phyloP scores from a whole-genome alignment of 106 monocot species.

The Dendrobium chrysotoxum region DNA sequence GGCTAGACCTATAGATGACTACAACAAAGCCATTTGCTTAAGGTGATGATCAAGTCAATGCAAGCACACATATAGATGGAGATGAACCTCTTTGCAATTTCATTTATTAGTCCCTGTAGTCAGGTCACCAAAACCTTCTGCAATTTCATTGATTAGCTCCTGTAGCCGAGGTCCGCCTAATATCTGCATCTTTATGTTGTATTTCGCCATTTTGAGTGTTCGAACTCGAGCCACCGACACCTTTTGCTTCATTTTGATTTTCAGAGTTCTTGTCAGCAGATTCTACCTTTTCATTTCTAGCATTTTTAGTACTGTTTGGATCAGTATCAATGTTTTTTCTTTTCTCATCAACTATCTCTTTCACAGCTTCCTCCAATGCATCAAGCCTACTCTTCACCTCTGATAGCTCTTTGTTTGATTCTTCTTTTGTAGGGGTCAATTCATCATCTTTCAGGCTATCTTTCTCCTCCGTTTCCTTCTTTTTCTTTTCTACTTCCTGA shows the following conservation, averaged over 20 bases:
- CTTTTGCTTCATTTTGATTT: not conserved
- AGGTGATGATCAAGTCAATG: too few relatives aligned
- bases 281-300: not conserved
- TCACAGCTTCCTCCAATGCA: constrained; percentile 59
- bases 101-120: too few relatives aligned
- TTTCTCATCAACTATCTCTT: constrained; percentile 50
- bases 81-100: too few relatives aligned
- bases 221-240: not conserved
- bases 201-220: not conserved
- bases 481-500: constrained; percentile 65
- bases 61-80: too few relatives aligned
- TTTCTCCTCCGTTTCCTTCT: constrained; percentile 49
- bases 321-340: constrained; percentile 17
- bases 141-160: not conserved
- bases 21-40: too few relatives aligned
- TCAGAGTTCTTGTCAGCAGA: constrained; percentile 3
- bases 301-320: constrained; percentile 9
- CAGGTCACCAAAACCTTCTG: not conserved
- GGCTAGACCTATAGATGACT: too few relatives aligned
- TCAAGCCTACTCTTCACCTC: constrained; percentile 55
- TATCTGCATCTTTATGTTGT: not conserved
- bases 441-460: constrained; percentile 33
- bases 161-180: not conserved
- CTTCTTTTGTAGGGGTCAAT: constrained; percentile 20
- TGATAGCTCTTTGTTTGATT: constrained; percentile 23